Percentiles rank a stretch among this genome's conserved stretches.
phyloP scores from a whole-genome alignment of 768 basidiomycete species.

The Serendipita vermifera region DNA sequence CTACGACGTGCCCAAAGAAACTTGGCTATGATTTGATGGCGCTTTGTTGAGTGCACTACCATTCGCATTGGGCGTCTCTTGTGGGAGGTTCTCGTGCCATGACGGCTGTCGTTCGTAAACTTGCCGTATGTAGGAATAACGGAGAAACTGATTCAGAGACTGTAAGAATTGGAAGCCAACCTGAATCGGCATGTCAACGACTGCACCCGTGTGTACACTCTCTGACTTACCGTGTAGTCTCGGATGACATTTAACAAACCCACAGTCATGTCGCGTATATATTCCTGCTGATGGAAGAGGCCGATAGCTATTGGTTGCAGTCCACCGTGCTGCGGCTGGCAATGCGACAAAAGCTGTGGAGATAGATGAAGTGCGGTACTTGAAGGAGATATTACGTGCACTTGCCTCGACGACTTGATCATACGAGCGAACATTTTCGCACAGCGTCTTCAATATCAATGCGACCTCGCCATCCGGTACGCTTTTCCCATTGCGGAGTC shows the following conservation, averaged over 20 bases:
- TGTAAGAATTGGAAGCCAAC: slow-evolving; percentile 68
- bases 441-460: slow-evolving; percentile 51
- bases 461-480: slow-evolving; percentile 62
- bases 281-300: slow-evolving; percentile 75
- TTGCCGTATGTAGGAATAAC: slow-evolving; percentile 75
- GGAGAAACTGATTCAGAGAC: slow-evolving; percentile 76
- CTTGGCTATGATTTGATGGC: slow-evolving; percentile 2
- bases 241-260: slow-evolving; percentile 75
- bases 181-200: slow-evolving; percentile 27
- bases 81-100: neutral
- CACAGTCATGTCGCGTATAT: slow-evolving; percentile 64
- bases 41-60: too few species aligned
- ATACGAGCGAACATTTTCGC: slow-evolving; percentile 44
- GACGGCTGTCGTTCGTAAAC: slow-evolving; percentile 48
- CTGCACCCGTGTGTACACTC: neutral
- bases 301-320: slow-evolving; percentile 78
- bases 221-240: slow-evolving; percentile 49
- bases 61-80: neutral
- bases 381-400: slow-evolving; percentile 11
- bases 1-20: neutral
- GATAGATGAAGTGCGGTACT: neutral
- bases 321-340: slow-evolving; percentile 68
- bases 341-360: slow-evolving; percentile 59
- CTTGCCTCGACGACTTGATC: slow-evolving; percentile 82
- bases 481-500: slow-evolving; percentile 59